These are phyloP conservation scores for Mycena citricolor DNA, from an alignment of 1,284 basidiomycete genomes.

Conservation along the genomic window DNA sequence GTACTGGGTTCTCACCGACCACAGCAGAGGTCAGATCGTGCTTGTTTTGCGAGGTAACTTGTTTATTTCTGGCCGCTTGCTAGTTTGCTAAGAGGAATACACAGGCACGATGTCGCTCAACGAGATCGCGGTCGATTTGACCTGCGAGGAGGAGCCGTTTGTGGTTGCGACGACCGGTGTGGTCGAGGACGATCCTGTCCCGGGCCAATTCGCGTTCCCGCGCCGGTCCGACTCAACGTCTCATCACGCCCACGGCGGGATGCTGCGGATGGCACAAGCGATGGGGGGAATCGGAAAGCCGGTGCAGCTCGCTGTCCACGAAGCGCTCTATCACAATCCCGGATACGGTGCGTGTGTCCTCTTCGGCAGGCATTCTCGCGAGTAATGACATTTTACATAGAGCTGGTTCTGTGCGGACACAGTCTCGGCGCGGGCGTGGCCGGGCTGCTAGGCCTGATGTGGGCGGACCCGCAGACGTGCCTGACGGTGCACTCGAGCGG, in stretches of 20 bases:
- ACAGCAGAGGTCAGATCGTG: constrained; percentile 68
- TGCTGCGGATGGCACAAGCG: constrained; percentile 73
- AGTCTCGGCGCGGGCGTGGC: constrained; percentile 88
- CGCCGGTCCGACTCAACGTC: constrained; percentile 27
- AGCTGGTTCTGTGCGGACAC: constrained; percentile 79
- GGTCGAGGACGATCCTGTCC: constrained; percentile 33
- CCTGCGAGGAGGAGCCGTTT: constrained; percentile 72
- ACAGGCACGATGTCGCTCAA: constrained; percentile 80
- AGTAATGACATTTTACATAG: constrained; percentile 34
- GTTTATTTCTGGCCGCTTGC: constrained; percentile 1
- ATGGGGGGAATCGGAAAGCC: constrained; percentile 79
- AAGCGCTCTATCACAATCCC: constrained; percentile 66
- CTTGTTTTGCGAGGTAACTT: constrained; percentile 69
- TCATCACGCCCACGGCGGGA: constrained; percentile 75
- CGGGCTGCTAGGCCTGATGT: constrained; percentile 79
- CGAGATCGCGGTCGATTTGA: constrained; percentile 80
- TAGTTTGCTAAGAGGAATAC: constrained; percentile 12
- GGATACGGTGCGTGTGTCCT: constrained; percentile 57
- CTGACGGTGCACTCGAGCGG: constrained; percentile 70
- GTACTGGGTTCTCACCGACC: constrained; percentile 80
- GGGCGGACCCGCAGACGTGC: constrained; percentile 79
- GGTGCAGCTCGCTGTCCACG: constrained; percentile 71
- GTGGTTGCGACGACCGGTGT: constrained; percentile 43
- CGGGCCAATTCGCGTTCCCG: constrained; percentile 27
- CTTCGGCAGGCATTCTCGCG: constrained; percentile 2